A percentile compares a stretch with the other conserved stretches of the same genome.
These are phyloP conservation scores for Aspergillus thermomutatus DNA, from an alignment of 2,329 filamentous ascomycete genomes.

Conservation along the genomic window DNA sequence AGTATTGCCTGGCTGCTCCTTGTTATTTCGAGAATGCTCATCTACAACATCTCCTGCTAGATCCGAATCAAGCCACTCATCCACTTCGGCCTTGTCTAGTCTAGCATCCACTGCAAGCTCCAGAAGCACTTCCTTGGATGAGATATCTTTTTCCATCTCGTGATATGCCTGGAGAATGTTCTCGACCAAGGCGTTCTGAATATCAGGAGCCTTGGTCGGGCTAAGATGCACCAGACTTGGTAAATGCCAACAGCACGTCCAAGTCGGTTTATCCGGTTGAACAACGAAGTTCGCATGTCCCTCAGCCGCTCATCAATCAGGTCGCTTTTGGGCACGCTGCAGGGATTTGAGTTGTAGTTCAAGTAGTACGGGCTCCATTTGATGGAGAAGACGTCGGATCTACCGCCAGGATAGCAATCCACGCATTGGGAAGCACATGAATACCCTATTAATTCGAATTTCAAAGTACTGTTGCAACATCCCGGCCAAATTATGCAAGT, in stretches of 20 bases:
- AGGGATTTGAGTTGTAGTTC: conserved; percentile 13
- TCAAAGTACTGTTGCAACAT: no score
- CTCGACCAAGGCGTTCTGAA: conserved; percentile 21
- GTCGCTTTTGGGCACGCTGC: conserved; percentile 5
- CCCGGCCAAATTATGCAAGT: no score
- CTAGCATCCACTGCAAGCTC: conserved; percentile 19
- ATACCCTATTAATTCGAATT: no score
- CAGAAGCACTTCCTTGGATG: conserved; percentile 18
- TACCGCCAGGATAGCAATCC: conserved; percentile 39
- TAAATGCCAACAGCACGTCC: conserved; percentile 32
- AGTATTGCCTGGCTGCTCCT: conserved; percentile 1
- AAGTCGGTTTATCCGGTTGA: conserved; percentile 19
- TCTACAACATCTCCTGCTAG: conserved; percentile 37
- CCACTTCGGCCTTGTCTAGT: conserved; percentile 12
- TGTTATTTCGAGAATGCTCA: conserved; percentile 31
- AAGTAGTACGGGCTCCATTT: conserved; percentile 41
- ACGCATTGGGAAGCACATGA: no score
- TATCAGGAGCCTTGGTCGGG: conserved; percentile 7
- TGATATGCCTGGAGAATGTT: conserved; percentile 28
- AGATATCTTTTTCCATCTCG: conserved; percentile 30
- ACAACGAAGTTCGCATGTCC: conserved; percentile 23
- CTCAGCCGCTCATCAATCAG: conserved; percentile 18
- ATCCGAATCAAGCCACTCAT: conserved; percentile 6
- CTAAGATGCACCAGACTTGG: conserved; percentile 27
- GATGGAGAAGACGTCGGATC: conserved; percentile 33